Conservation (phyloP, 169 alveolate species). For the Cytauxzoon felis region DNA sequence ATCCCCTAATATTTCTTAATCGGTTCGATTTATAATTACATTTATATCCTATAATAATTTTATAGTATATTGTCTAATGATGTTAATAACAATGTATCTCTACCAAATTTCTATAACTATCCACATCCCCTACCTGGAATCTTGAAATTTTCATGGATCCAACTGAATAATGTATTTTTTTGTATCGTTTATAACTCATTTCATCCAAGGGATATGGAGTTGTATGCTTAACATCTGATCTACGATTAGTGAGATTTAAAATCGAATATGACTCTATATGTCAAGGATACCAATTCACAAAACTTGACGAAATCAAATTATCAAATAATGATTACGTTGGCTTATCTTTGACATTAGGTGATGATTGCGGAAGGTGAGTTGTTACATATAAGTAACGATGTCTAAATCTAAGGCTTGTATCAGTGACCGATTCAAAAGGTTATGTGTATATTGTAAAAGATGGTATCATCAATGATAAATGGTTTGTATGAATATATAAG, state of each 20-base stretch:
- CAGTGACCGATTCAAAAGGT: slow-evolving; percentile 44
- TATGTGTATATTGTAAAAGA: slow-evolving; percentile 18
- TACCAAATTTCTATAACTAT: neutral
- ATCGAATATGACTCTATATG: neutral
- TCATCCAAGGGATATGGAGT: slow-evolving; percentile 10
- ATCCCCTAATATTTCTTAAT: slow-evolving; percentile 17
- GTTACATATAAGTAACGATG: neutral
- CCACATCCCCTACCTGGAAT: neutral
- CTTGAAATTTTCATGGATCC: slow-evolving; percentile 24
- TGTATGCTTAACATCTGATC: slow-evolving; percentile 22
- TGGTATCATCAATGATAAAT: slow-evolving; percentile 8
- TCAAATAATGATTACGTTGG: slow-evolving; percentile 20
- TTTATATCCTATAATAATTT: too few relatives aligned
- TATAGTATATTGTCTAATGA: too few relatives aligned
- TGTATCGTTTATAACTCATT: neutral
- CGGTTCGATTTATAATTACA: too few relatives aligned
- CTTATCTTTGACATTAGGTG: slow-evolving; percentile 22
- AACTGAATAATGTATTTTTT: slow-evolving; percentile 6
- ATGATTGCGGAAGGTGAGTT: slow-evolving; percentile 26
- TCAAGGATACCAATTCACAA: neutral
- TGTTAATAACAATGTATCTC: neutral
- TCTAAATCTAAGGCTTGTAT: slow-evolving; percentile 4
- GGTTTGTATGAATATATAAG: neutral
- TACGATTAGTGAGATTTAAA: neutral
- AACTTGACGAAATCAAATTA: neutral